Evolutionary conservation across 148 eudicot species (phyloP).

Genomic region (Nyssa sinensis): DNA sequence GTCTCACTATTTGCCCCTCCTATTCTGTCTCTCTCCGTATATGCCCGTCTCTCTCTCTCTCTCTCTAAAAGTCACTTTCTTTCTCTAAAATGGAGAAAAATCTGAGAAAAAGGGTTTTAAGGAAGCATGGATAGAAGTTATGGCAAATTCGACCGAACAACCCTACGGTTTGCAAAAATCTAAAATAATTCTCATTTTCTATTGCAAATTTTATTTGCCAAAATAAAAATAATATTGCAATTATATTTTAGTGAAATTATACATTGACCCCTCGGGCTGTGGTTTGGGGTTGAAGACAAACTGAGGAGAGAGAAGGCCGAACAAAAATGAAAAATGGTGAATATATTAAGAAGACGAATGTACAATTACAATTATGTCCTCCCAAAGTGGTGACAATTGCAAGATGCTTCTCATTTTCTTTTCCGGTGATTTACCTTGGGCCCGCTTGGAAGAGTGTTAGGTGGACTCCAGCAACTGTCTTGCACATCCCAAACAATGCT

Average conservation of each 20-base stretch:
- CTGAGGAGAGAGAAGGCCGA: not conserved
- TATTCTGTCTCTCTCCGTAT: not conserved
- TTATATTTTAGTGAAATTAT: too few species aligned
- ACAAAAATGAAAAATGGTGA: too few species aligned
- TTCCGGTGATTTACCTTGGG: too few species aligned
- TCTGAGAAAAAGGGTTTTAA: constrained; percentile 10
- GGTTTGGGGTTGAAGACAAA: not conserved
- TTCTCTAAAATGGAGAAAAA: too few species aligned
- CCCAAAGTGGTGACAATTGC: not conserved
- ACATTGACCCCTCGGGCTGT: not conserved
- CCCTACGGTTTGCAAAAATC: not conserved
- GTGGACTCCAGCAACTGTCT: too few species aligned
- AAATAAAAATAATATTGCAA: too few species aligned
- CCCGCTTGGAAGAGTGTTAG: too few species aligned
- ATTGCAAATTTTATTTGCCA: too few species aligned
- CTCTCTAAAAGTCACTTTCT: not conserved
- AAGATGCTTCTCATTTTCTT: too few species aligned
- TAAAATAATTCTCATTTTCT: too few species aligned
- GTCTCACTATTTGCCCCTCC: not conserved
- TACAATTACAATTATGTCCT: not conserved
- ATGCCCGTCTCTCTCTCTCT: not conserved
- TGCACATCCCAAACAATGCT: too few species aligned
- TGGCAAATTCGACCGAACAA: constrained; percentile 1
- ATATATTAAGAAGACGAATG: not conserved
- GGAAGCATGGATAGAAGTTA: not conserved